These are phyloP conservation scores for Sclerotinia glacialis DNA, from an alignment of 2,329 filamentous ascomycete species.

Conservation along the genomic window DNA sequence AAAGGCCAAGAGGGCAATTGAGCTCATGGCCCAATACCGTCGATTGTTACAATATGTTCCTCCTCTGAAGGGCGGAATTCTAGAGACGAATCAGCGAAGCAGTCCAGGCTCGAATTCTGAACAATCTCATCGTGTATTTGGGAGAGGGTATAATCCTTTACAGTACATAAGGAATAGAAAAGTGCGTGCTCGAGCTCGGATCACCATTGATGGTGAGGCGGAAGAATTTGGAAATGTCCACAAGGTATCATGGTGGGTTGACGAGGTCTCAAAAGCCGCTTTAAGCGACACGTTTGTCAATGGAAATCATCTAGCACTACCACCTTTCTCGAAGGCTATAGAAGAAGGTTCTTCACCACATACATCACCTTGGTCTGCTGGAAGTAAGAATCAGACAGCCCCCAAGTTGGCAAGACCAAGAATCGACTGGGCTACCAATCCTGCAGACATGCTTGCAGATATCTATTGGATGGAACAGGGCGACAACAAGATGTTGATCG, in stretches of 20 bases:
- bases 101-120: constrained; percentile 43
- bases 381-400: constrained; percentile 39
- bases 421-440: constrained; percentile 80
- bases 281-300: constrained; percentile 29
- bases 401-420: constrained; percentile 67
- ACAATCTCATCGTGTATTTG: constrained; percentile 42
- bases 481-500: constrained; percentile 75
- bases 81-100: constrained; percentile 43
- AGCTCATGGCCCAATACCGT: constrained; percentile 81
- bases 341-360: constrained; percentile 34
- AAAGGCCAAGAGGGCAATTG: constrained; percentile 80
- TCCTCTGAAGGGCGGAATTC: constrained; percentile 56
- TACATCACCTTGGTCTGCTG: constrained; percentile 43
- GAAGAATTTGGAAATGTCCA: constrained; percentile 75
- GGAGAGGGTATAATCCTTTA: constrained; percentile 82
- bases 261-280: constrained; percentile 50
- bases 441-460: constrained; percentile 85
- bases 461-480: constrained; percentile 84
- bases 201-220: constrained; percentile 67
- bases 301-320: constrained; percentile 44
- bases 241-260: constrained; percentile 73
- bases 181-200: constrained; percentile 74
- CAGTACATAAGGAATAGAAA: constrained; percentile 92
- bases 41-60: constrained; percentile 76
- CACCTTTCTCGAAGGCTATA: constrained; percentile 41